Evolutionary conservation across 2,329 filamentous ascomycete genomes (phyloP).

Genomic region (Stylonectria norvegica): DNA sequence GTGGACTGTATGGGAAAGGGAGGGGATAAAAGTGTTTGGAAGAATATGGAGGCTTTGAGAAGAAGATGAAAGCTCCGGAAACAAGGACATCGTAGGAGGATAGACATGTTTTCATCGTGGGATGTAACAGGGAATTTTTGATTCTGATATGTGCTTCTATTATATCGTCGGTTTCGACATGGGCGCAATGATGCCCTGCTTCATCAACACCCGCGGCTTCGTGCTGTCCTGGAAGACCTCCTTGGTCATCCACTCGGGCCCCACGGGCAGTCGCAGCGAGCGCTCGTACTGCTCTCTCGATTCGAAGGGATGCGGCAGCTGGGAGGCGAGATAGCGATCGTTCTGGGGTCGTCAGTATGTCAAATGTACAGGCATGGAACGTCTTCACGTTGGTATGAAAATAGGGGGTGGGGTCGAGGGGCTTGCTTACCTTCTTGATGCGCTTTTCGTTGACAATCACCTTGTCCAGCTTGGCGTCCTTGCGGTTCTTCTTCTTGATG

Average conservation of each 20-base stretch:
- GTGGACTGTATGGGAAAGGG: too few species aligned
- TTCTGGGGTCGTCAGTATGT: constrained; percentile 51
- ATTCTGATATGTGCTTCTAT: too few species aligned
- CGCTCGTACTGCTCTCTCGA: constrained; percentile 85
- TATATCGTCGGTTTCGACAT: constrained; percentile 70
- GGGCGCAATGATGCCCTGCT: constrained; percentile 84
- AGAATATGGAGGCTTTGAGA: too few species aligned
- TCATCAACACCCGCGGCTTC: constrained; percentile 85
- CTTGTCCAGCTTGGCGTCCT: constrained; percentile 75
- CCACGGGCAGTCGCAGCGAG: constrained; percentile 78
- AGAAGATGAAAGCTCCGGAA: too few species aligned
- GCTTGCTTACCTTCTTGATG: constrained; percentile 68
- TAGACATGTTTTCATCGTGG: too few species aligned
- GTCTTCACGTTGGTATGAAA: not conserved
- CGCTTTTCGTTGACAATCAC: constrained; percentile 93
- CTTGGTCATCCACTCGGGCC: constrained; percentile 96
- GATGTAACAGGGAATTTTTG: too few species aligned
- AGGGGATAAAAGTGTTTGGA: too few species aligned
- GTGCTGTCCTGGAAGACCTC: constrained; percentile 85
- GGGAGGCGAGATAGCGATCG: constrained; percentile 78
- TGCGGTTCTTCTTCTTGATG: constrained; percentile 70
- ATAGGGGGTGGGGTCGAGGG: not conserved
- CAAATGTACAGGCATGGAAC: not conserved
- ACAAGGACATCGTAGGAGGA: too few species aligned
- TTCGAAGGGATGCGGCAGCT: constrained; percentile 88